phyloP scores from a whole-genome alignment of 495 filamentous ascomycete species.

The Parathielavia hyrcaniae region DNA sequence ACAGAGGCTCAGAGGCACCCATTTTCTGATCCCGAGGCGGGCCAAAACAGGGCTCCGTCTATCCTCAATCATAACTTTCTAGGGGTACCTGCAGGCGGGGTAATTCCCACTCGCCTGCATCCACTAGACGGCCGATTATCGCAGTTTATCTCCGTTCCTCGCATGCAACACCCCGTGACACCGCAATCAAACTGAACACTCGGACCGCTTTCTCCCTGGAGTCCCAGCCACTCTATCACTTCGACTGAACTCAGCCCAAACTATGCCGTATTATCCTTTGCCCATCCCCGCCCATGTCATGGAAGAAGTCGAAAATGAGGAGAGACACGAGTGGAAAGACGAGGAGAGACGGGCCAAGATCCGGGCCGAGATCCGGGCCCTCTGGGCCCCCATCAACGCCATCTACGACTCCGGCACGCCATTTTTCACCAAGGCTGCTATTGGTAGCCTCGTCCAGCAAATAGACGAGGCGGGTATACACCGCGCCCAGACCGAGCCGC shows the following conservation, averaged over 20 bases:
- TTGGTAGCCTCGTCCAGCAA: not conserved
- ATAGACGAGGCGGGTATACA: slow-evolving; percentile 4
- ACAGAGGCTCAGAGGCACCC: too few relatives aligned
- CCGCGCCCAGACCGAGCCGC: slow-evolving; percentile 6
- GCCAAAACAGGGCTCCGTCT: too few relatives aligned
- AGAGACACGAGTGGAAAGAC: not conserved
- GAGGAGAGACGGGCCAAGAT: not conserved
- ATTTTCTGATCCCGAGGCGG: too few relatives aligned
- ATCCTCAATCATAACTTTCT: too few relatives aligned
- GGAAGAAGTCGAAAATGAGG: slow-evolving; percentile 7
- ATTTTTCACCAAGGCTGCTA: slow-evolving; percentile 5
- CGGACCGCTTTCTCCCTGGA: not conserved
- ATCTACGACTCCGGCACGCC: slow-evolving; percentile 9
- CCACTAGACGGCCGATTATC: not conserved
- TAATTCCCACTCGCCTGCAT: not conserved
- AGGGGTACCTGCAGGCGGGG: not conserved
- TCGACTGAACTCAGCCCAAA: slow-evolving; percentile 4
- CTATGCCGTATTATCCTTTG: slow-evolving; percentile 5
- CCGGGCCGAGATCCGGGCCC: slow-evolving; percentile 5
- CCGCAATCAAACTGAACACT: not conserved
- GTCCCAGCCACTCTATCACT: not conserved
- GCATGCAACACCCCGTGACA: not conserved
- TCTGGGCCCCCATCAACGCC: slow-evolving; percentile 2
- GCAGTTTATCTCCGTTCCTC: not conserved
- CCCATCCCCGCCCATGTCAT: slow-evolving; percentile 9